Conservation (phyloP, 1,284 basidiomycete species). For the Cutaneotrichosporon sp. region DNA sequence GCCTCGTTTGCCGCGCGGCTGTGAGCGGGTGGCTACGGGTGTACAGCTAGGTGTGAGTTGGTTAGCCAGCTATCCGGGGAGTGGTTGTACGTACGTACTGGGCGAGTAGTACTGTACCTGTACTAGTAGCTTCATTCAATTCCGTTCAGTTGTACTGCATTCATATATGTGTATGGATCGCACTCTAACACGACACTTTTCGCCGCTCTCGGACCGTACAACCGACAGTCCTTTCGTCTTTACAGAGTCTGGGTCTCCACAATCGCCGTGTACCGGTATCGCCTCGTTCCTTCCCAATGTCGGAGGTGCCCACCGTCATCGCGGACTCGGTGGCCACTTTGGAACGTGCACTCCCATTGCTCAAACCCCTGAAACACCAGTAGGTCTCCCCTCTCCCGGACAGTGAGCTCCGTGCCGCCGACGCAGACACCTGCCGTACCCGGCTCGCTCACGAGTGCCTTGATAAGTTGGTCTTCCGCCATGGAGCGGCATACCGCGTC, state of each 20-base stretch:
- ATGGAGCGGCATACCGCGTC: background rate
- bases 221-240: too few species aligned
- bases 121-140: too few species aligned
- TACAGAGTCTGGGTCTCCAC: background rate
- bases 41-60: constrained; percentile 11
- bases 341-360: background rate
- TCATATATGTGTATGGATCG: too few species aligned
- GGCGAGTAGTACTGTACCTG: too few species aligned
- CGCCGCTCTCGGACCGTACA: too few species aligned
- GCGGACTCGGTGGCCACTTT: background rate
- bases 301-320: background rate
- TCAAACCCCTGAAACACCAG: background rate
- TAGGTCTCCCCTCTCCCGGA: background rate
- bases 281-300: background rate
- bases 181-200: too few species aligned
- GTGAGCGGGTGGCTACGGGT: constrained; percentile 20
- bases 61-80: too few species aligned
- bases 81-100: too few species aligned
- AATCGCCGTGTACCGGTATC: background rate
- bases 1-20: constrained; percentile 15
- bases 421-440: background rate
- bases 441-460: background rate
- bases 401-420: background rate
- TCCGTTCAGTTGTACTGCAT: too few species aligned
- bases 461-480: background rate